Conservation (phyloP, 202 grass and related monocot species). For the Cymbopogon flexuosus region DNA sequence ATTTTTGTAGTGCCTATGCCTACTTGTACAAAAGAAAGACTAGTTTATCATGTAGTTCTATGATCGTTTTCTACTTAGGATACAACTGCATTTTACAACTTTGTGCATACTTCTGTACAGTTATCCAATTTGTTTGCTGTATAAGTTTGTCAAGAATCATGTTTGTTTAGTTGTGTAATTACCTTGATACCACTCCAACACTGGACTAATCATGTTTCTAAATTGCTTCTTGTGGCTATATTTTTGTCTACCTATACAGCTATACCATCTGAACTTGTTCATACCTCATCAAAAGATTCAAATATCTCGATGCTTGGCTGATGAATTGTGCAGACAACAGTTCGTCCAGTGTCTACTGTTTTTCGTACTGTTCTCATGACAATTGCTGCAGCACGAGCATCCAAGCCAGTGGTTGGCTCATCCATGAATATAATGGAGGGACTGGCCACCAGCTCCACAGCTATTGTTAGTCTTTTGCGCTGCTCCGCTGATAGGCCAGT, state of each 20-base stretch:
- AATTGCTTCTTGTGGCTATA: neutral
- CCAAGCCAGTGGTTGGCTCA: constrained; percentile 79
- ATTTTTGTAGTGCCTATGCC: neutral
- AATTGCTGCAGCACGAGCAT: constrained; percentile 83
- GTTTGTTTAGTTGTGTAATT: neutral
- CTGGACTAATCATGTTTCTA: neutral
- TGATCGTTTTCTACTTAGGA: neutral
- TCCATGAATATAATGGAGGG: constrained; percentile 93
- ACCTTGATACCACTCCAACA: neutral
- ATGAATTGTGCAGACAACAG: constrained; percentile 90
- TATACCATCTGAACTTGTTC: neutral
- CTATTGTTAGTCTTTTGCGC: constrained; percentile 76
- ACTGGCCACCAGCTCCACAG: constrained; percentile 76
- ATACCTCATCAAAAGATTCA: constrained; percentile 93
- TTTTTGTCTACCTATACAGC: neutral
- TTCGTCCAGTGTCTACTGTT: constrained; percentile 71
- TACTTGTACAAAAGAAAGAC: neutral
- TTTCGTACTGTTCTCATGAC: constrained; percentile 90
- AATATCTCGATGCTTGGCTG: constrained; percentile 86
- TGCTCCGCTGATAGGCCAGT: constrained; percentile 70
- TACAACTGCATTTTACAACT: neutral
- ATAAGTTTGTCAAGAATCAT: neutral
- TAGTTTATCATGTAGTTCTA: neutral
- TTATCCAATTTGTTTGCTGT: neutral
- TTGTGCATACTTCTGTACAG: neutral